phyloP scores from a whole-genome alignment of 163 green algal species.

The Trebouxia gelatinosa region DNA sequence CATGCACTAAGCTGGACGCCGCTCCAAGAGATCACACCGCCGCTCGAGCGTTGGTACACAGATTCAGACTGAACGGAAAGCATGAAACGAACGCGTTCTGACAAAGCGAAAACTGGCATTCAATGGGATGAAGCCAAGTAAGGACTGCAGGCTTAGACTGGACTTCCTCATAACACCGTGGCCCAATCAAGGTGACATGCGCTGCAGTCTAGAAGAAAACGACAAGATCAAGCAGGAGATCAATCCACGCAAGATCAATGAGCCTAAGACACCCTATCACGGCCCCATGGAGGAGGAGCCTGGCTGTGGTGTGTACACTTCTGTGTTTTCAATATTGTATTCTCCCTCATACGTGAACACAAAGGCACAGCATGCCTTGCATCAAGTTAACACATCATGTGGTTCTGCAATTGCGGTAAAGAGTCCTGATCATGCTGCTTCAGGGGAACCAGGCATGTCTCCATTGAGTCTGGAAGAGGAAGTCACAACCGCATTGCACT shows the following conservation, averaged over 20 bases:
- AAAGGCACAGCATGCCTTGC: no score
- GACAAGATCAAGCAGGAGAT: slow-evolving; percentile 58
- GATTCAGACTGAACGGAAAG: no score
- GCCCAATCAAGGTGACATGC: not conserved
- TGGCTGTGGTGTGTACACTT: not conserved
- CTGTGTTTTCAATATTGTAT: not conserved
- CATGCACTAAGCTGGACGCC: not conserved
- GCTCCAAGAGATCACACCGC: no score
- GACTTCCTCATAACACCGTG: not conserved
- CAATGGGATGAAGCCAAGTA: slow-evolving; percentile 27
- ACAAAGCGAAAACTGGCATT: slow-evolving; percentile 16
- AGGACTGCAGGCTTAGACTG: not conserved
- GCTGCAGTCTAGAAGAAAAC: slow-evolving; percentile 55
- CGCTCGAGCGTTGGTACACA: no score
- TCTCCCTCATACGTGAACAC: not conserved
- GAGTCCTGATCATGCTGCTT: not conserved
- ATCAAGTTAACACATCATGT: no score
- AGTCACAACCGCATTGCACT: not conserved
- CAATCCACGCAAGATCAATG: slow-evolving; percentile 49
- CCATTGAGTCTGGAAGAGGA: slow-evolving; percentile 54
- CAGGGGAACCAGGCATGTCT: slow-evolving; percentile 35
- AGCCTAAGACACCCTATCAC: slow-evolving; percentile 62
- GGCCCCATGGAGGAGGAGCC: slow-evolving; percentile 33
- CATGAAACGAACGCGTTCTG: slow-evolving; percentile 12
- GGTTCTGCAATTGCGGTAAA: not conserved